Evolutionary conservation across 306 rosid species (phyloP), one percentile per base, ranked within the genome.

Genomic region (Crotalaria pallida): DNA sequence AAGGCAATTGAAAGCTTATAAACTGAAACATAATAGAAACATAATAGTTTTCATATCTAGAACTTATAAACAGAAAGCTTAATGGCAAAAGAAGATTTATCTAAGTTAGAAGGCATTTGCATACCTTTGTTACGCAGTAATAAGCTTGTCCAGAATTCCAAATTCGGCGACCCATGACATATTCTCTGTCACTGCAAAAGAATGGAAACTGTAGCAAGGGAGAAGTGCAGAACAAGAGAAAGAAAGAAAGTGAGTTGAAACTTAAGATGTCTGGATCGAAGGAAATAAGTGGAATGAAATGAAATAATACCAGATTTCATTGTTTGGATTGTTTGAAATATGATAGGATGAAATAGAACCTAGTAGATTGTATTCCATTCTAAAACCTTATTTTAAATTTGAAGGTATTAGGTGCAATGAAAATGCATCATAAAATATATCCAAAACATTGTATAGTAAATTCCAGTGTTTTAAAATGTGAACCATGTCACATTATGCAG

Each of bases 161-260:
- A 51, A 88, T 85, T 58, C 88, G 83, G 1, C 90, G 81, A 51
- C 90, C 93, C 8, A 88, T 85, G 57, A 88, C 64, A 81, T 88
- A 88, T 49, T 88, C 90, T 74, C 90, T 83, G 50, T 88, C 88
- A 74, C 84, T 88, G 74, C 86, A 85, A 63, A 88, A 88, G 34
- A 88, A 81, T 5, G 93, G 93, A 70, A 85, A 88, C 90, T 88
- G 86, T 34, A 21, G 79, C 78, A 83, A 40, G 19, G 40, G 6
- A 72, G 24, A 80, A 72, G 13, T 5, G 22, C 3, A 34, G 10
- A 40, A 16, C 3, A 73, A 76, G 66, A 84, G 84, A 22, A 73
- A 22, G 31, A 69, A 65, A 56, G 10, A 15, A 67, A 66, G 44
- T 8, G 19, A 40, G 2, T 13, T 13, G 19, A n/a, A 13, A 41